phyloP scores from a whole-genome alignment of 1,139 yeast species.

The Blastobotrys indianensis region DNA sequence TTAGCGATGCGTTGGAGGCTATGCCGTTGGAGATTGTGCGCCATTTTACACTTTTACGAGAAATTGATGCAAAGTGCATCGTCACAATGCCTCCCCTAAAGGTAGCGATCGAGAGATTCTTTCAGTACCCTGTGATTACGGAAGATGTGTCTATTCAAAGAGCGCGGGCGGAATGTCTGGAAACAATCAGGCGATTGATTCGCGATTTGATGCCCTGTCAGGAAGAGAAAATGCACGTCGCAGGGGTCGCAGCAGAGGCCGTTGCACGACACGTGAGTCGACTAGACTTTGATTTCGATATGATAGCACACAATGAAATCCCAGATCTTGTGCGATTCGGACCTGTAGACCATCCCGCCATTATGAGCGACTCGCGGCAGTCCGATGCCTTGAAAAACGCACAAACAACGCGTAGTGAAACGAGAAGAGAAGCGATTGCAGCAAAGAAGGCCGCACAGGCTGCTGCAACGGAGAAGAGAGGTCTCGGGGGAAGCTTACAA shows the following conservation, averaged over 20 bases:
- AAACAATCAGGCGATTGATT: constrained; percentile 36
- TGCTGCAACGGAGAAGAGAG: background rate
- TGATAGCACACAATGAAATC: constrained; percentile 65
- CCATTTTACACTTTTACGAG: constrained; percentile 82
- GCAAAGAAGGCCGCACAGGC: constrained; percentile 56
- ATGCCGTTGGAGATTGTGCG: constrained; percentile 78
- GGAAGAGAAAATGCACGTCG: constrained; percentile 97
- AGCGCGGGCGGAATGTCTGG: constrained; percentile 36
- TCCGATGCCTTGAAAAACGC: constrained; percentile 37
- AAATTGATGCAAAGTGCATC: constrained; percentile 91
- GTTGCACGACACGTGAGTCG: constrained; percentile 63
- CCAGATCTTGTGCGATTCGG: constrained; percentile 59
- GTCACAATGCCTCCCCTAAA: constrained; percentile 65
- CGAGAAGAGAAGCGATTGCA: constrained; percentile 86
- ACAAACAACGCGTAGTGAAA: constrained; percentile 45
- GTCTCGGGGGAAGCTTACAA: background rate
- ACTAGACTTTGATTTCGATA: constrained; percentile 70
- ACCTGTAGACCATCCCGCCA: constrained; percentile 83
- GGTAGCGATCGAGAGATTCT: constrained; percentile 50
- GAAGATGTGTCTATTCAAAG: constrained; percentile 13
- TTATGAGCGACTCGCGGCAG: constrained; percentile 33
- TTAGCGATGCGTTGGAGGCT: constrained; percentile 87
- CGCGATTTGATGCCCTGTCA: constrained; percentile 80
- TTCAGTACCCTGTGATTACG: constrained; percentile 25
- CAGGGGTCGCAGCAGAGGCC: constrained; percentile 82